Conservation (phyloP, 2,329 filamentous ascomycete genomes). For the Penicillium sp. region DNA sequence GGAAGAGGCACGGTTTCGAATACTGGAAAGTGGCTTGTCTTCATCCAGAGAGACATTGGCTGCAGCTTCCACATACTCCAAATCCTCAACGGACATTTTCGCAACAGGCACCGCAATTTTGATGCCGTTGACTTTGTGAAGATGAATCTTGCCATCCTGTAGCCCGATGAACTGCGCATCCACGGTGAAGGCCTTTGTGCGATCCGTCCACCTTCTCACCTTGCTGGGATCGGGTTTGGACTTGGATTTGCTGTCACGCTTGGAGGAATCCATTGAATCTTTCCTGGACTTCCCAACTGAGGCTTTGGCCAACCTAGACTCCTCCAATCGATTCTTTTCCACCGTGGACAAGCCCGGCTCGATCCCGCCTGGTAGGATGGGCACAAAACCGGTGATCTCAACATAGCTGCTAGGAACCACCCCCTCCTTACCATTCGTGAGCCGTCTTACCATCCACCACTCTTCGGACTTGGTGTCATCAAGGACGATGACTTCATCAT, state of each 20-base stretch:
- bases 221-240: constrained; percentile 80
- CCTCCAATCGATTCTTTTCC: constrained; percentile 76
- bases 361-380: constrained; percentile 54
- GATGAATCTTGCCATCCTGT: constrained; percentile 92
- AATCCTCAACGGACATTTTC: constrained; percentile 94
- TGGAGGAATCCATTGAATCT: constrained; percentile 56
- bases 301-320: constrained; percentile 80
- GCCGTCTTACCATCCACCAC: constrained; percentile 92
- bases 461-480: constrained; percentile 93
- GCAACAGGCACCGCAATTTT: constrained; percentile 94
- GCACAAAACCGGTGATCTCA: constrained; percentile 72
- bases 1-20: constrained; percentile 48
- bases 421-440: constrained; percentile 92
- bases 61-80: constrained; percentile 87
- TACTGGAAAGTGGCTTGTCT: constrained; percentile 87
- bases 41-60: constrained; percentile 89
- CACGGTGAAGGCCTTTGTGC: constrained; percentile 93
- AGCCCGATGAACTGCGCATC: constrained; percentile 95
- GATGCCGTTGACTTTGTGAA: constrained; percentile 96
- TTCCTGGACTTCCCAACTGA: constrained; percentile 66
- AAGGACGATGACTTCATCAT: constrained; percentile 86
- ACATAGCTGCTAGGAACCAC: constrained; percentile 97
- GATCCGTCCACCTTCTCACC: constrained; percentile 90
- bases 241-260: constrained; percentile 69
- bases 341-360: constrained; percentile 67